These are phyloP conservation scores for Tricholoma furcatifolium DNA, from an alignment of 768 basidiomycete genomes.

Conservation along the genomic window DNA sequence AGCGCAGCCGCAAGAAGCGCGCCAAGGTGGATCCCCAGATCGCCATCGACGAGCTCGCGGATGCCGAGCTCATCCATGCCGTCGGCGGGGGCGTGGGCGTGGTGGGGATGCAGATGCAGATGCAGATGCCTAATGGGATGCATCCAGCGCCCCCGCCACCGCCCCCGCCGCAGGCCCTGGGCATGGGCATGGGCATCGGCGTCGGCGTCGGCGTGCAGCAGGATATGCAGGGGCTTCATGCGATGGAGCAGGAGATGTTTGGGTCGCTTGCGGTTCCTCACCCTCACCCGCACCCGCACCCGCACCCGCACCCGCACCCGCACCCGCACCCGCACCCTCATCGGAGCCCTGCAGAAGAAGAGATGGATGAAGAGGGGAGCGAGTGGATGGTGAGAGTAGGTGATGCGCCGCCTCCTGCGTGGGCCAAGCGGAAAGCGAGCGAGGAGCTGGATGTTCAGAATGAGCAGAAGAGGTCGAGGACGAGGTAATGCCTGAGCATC, in stretches of 20 bases:
- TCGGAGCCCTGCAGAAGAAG: constrained; percentile 58
- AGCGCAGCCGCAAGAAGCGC: constrained; percentile 51
- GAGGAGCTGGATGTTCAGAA: constrained; percentile 34
- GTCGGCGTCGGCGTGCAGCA: constrained; percentile 3
- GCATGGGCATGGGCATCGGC: too few species aligned
- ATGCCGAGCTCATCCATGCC: constrained; percentile 18
- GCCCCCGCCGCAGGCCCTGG: too few species aligned
- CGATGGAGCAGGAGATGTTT: constrained; percentile 14
- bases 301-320: background rate
- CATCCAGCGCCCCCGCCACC: too few species aligned
- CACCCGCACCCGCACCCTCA: background rate
- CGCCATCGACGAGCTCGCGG: constrained; percentile 19
- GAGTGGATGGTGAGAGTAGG: constrained; percentile 73
- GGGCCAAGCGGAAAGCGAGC: constrained; percentile 61
- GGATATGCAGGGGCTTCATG: constrained; percentile 12
- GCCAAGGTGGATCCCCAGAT: constrained; percentile 29
- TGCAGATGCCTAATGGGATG: too few species aligned
- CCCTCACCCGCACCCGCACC: too few species aligned
- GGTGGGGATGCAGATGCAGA: too few species aligned
- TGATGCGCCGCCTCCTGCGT: constrained; percentile 58
- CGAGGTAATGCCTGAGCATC: constrained; percentile 32
- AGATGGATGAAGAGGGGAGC: constrained; percentile 60
- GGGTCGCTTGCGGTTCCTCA: constrained; percentile 19
- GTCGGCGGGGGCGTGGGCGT: too few species aligned
- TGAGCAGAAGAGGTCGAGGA: constrained; percentile 43